Conservation (phyloP, 768 basidiomycete genomes). For the Rhodotorula sphaerocarpa region DNA sequence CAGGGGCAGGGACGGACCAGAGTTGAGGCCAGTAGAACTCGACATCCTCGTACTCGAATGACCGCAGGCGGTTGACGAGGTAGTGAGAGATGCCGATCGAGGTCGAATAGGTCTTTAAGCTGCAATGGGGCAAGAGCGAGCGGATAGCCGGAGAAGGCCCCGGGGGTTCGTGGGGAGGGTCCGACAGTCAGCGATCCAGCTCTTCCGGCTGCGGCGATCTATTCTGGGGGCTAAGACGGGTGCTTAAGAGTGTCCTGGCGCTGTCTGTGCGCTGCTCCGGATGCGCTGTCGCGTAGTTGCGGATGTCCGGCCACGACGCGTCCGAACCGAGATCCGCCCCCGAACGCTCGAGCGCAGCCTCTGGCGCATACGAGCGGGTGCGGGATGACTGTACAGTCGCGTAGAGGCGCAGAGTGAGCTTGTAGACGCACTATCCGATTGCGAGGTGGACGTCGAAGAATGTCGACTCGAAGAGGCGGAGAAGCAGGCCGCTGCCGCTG, state of each 20-base stretch:
- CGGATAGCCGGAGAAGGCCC: not conserved
- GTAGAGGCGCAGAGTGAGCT: too few relatives aligned
- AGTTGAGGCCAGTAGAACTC: constrained; percentile 51
- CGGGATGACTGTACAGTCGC: too few relatives aligned
- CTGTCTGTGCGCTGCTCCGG: too few relatives aligned
- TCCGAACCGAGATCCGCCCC: too few relatives aligned
- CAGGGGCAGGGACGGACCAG: constrained; percentile 39
- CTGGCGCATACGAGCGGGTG: too few relatives aligned
- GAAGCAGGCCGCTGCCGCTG: constrained; percentile 29
- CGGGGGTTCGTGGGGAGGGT: not conserved
- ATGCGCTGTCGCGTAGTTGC: too few relatives aligned
- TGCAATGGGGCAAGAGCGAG: not conserved
- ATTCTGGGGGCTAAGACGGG: too few relatives aligned
- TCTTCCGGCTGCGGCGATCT: too few relatives aligned
- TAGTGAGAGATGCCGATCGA: constrained; percentile 49
- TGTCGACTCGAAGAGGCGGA: constrained; percentile 36
- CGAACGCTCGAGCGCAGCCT: too few relatives aligned
- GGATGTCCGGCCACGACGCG: too few relatives aligned
- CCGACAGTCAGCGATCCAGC: not conserved
- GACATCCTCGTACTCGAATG: constrained; percentile 47
- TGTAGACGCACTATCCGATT: constrained; percentile 35
- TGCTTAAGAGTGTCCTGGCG: too few relatives aligned
- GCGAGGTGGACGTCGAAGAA: constrained; percentile 39
- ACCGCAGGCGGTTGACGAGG: constrained; percentile 45
- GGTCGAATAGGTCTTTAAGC: constrained; percentile 47